Percentiles rank a stretch among this genome's conserved stretches.
phyloP scores from a whole-genome alignment of 768 basidiomycete genomes.

The Rhodotorula babjevae region DNA sequence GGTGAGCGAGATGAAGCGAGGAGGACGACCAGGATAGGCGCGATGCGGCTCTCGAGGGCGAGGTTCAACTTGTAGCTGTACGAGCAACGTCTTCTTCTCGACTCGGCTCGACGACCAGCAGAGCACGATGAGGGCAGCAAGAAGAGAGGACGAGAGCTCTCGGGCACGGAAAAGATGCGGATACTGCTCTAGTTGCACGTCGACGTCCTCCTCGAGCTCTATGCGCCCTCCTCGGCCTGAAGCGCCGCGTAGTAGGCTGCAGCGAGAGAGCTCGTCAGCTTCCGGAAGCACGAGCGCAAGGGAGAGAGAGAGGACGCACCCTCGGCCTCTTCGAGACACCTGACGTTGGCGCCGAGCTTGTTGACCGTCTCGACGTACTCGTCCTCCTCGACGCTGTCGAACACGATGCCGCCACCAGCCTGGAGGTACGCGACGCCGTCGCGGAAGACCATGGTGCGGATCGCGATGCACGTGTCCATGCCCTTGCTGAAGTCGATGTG shows the following conservation, averaged over 20 bases:
- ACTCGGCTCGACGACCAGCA: too few relatives aligned
- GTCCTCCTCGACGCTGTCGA: conserved; percentile 94
- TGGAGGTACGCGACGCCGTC: conserved; percentile 84
- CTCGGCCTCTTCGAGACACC: conserved; percentile 81
- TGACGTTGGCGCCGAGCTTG: conserved; percentile 80
- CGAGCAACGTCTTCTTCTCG: too few relatives aligned
- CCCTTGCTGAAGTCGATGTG: conserved; percentile 84
- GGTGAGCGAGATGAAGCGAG: too few relatives aligned
- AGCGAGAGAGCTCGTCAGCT: neutral
- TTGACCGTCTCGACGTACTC: conserved; percentile 94
- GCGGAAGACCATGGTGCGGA: conserved; percentile 96
- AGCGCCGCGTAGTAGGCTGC: conserved; percentile 16
- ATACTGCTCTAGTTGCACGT: neutral
- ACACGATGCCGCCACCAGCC: conserved; percentile 92
- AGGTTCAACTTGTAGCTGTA: too few relatives aligned
- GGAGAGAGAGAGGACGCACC: conserved; percentile 50
- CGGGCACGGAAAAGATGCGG: too few relatives aligned
- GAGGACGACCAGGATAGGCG: too few relatives aligned
- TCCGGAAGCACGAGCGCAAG: neutral
- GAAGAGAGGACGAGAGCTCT: too few relatives aligned
- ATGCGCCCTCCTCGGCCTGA: neutral
- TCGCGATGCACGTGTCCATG: conserved; percentile 98
- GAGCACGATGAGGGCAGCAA: too few relatives aligned
- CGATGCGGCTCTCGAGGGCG: too few relatives aligned
- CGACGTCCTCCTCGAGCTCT: neutral